phyloP scores from a whole-genome alignment of 305 asterid genomes.

The Ilex paraguariensis region DNA sequence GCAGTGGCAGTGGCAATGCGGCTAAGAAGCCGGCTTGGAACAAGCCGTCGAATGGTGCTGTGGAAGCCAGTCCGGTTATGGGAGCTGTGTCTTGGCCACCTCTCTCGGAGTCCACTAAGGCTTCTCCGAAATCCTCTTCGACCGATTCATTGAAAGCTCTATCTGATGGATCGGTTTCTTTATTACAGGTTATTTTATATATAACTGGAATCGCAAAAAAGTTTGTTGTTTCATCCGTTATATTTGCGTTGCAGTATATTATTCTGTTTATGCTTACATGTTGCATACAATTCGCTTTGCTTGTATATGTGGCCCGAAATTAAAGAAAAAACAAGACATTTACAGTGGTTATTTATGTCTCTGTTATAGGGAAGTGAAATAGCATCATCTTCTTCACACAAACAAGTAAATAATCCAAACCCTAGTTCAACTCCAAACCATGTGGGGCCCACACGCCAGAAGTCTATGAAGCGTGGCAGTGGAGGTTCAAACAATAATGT shows the following conservation, averaged over 20 bases:
- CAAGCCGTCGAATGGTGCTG: constrained; percentile 43
- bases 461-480: constrained; percentile 45
- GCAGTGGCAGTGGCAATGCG: constrained; percentile 22
- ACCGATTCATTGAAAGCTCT: constrained; percentile 34
- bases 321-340: no score
- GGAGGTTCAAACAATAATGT: constrained; percentile 32
- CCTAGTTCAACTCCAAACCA: constrained; percentile 36
- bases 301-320: not conserved
- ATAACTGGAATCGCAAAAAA: no score
- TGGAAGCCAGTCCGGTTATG: constrained; percentile 53
- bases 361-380: constrained; percentile 31
- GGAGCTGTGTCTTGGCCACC: constrained; percentile 81
- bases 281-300: not conserved
- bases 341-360: not conserved
- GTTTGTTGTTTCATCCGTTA: no score
- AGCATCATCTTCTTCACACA: constrained; percentile 32
- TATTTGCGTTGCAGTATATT: no score
- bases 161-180: constrained; percentile 29
- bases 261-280: not conserved
- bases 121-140: constrained; percentile 49
- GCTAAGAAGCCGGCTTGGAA: constrained; percentile 72
- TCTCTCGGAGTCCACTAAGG: constrained; percentile 62
- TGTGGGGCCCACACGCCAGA: constrained; percentile 37
- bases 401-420: constrained; percentile 36
- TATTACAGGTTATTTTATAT: constrained; percentile 39